Conservation (phyloP, 176 grass and related monocot genomes). For the Alopecurus myosuroides region DNA sequence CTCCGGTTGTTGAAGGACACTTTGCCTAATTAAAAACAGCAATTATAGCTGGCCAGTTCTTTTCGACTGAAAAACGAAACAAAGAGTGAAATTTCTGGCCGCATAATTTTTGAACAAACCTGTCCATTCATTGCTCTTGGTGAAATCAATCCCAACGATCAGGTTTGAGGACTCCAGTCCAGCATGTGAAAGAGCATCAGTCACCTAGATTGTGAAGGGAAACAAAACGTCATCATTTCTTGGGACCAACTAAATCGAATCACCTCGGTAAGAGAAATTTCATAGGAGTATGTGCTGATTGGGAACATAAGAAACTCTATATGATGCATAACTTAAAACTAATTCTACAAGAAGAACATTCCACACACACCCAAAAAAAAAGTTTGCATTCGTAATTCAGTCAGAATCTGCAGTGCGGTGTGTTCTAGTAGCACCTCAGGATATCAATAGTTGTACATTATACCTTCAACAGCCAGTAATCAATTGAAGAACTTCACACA, state of each 20-base stretch:
- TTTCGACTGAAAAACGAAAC: neutral
- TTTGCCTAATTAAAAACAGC: slow-evolving; percentile 37
- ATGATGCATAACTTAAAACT: neutral
- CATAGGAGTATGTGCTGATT: neutral
- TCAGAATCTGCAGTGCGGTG: neutral
- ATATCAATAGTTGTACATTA: neutral
- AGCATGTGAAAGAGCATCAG: slow-evolving; percentile 63
- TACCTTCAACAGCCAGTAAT: neutral
- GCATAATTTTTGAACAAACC: slow-evolving; percentile 11
- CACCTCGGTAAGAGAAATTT: neutral
- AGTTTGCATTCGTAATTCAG: neutral
- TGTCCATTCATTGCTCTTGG: slow-evolving; percentile 84
- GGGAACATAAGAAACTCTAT: neutral
- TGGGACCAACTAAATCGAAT: neutral
- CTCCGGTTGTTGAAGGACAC: slow-evolving; percentile 45
- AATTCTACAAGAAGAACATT: neutral
- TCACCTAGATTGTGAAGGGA: slow-evolving; percentile 46
- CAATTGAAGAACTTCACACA: neutral
- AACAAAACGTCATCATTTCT: neutral
- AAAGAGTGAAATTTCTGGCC: neutral
- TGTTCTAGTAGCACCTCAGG: neutral
- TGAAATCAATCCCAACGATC: slow-evolving; percentile 85
- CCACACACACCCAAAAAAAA: neutral
- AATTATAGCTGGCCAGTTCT: neutral
- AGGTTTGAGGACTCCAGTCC: slow-evolving; percentile 79